A percentile compares a stretch with the other conserved stretches of the same genome.
phyloP scores from a whole-genome alignment of 257 asterid genomes.

The Petunia secreta region DNA sequence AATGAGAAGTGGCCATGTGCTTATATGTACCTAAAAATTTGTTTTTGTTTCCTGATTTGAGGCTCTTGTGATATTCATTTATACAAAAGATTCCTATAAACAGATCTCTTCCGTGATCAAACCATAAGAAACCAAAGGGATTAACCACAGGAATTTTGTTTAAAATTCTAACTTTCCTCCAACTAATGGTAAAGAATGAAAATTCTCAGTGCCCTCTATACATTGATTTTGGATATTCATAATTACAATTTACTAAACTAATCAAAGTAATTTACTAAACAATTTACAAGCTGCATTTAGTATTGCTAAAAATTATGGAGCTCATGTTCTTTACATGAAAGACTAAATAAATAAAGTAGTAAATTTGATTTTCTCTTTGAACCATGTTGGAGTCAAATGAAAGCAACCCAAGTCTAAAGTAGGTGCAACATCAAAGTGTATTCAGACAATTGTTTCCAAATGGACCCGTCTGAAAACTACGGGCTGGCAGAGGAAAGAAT shows the following conservation, averaged over 20 bases:
- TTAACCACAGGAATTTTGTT: too few relatives aligned
- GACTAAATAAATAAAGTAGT: too few relatives aligned
- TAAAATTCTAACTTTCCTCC: neutral
- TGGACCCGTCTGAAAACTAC: too few relatives aligned
- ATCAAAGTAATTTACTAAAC: neutral
- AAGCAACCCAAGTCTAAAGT: too few relatives aligned
- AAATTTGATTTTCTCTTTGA: too few relatives aligned
- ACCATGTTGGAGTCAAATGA: too few relatives aligned
- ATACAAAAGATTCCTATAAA: neutral
- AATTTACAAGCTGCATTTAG: too few relatives aligned
- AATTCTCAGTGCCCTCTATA: neutral
- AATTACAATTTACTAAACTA: neutral
- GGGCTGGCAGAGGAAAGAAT: too few relatives aligned
- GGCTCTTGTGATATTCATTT: neutral
- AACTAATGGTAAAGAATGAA: neutral
- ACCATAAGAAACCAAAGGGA: neutral
- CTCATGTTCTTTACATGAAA: too few relatives aligned
- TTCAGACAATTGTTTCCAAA: too few relatives aligned
- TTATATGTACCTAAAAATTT: neutral
- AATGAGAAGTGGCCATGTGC: constrained; percentile 15
- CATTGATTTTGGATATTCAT: neutral
- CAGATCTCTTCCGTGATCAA: neutral
- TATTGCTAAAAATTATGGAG: too few relatives aligned
- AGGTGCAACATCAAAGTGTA: too few relatives aligned
- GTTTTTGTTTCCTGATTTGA: neutral